A percentile compares a stretch with the other conserved stretches of the same genome.
phyloP scores from a whole-genome alignment of 805 yeast genomes.

The Teunomyces pallodes region DNA sequence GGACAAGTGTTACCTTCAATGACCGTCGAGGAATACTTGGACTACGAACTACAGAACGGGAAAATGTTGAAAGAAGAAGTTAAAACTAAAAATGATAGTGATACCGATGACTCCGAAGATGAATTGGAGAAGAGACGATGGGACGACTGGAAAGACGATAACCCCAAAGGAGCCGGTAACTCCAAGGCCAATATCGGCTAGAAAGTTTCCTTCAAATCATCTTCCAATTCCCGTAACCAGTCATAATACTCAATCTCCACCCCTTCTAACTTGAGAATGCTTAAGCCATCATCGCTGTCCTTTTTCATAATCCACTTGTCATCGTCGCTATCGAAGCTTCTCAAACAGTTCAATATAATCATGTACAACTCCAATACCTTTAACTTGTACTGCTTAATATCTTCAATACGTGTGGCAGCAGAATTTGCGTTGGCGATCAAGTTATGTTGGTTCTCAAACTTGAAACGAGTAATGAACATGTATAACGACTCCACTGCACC shows the following conservation, averaged over 20 bases:
- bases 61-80: conserved; percentile 61
- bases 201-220: conserved; percentile 15
- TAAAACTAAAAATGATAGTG: conserved; percentile 38
- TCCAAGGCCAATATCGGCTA: conserved; percentile 50
- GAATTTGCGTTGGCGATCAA: conserved; percentile 10
- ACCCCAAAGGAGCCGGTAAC: conserved; percentile 89
- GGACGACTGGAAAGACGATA: conserved; percentile 90
- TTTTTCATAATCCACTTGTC: conserved; percentile 38
- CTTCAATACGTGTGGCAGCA: conserved; percentile 12
- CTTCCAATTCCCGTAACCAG: conserved; percentile 34
- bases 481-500: conserved; percentile 44
- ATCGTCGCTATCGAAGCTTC: conserved; percentile 29
- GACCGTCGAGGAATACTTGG: conserved; percentile 89
- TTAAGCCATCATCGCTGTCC: conserved; percentile 11
- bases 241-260: conserved; percentile 30
- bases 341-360: conserved; percentile 38
- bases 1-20: conserved; percentile 93
- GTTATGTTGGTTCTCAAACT: conserved; percentile 19
- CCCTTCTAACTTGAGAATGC: conserved; percentile 28
- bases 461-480: conserved; percentile 35
- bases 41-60: conserved; percentile 81
- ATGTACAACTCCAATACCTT: conserved; percentile 41
- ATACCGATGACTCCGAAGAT: conserved; percentile 49
- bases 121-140: conserved; percentile 80
- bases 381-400: conserved; percentile 32